These are phyloP conservation scores for Balamuthia mandrillaris DNA, from an alignment of 208 protist genomes.

Conservation along the genomic window DNA sequence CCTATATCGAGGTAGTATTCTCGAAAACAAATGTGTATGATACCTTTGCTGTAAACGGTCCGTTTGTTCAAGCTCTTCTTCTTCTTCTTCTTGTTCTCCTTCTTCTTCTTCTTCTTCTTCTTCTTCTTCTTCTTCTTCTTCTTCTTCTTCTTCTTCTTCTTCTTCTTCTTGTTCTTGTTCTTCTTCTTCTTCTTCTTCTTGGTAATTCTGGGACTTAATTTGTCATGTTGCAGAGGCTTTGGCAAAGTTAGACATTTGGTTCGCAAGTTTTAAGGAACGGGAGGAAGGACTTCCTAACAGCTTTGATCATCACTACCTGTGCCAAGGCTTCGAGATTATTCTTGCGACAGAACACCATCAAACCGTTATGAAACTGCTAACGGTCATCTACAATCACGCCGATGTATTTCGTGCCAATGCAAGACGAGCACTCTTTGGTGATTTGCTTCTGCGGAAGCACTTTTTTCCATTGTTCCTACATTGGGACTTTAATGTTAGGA, in stretches of 20 bases:
- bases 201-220: too few species aligned
- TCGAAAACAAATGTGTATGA: not conserved
- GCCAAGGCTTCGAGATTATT: not conserved
- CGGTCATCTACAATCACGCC: conserved; percentile 28
- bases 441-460: conserved; percentile 1
- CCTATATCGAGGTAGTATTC: conserved; percentile 14
- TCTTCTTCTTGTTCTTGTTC: too few species aligned
- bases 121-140: not conserved
- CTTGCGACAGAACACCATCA: conserved; percentile 33
- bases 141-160: not conserved
- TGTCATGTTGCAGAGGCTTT: not conserved
- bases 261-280: not conserved
- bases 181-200: not conserved
- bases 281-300: not conserved
- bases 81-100: not conserved
- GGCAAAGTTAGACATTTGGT: not conserved
- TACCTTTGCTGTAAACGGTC: not conserved
- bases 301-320: conserved; percentile 6
- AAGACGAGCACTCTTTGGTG: not conserved
- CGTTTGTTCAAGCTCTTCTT: not conserved
- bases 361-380: conserved; percentile 14
- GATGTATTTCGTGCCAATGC: conserved; percentile 18
- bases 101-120: not conserved
- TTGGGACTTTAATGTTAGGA: conserved; percentile 35
- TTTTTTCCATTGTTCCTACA: conserved; percentile 44